Evolutionary conservation across 1,139 yeast genomes (phyloP).

Genomic region (Kodamaea arcana): DNA sequence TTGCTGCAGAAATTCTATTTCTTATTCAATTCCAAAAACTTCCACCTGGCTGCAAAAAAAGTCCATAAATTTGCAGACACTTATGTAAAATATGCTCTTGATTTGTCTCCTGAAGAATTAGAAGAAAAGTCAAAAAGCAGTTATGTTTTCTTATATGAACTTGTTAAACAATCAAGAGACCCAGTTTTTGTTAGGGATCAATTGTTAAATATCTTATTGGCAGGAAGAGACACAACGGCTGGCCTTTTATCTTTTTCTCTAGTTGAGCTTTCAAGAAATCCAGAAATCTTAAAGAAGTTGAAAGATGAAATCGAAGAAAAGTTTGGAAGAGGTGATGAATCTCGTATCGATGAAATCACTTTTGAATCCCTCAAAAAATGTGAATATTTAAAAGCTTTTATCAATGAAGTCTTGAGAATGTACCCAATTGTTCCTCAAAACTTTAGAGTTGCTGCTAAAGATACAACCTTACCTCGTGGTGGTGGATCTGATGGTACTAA

Average conservation of each 20-base stretch:
- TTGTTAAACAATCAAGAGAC: slow-evolving; percentile 42
- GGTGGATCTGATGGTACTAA: slow-evolving; percentile 43
- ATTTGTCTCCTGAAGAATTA: slow-evolving; percentile 27
- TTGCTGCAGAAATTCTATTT: slow-evolving; percentile 27
- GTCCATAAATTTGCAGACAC: slow-evolving; percentile 28
- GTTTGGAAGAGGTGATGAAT: slow-evolving; percentile 35
- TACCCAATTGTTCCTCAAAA: slow-evolving; percentile 57
- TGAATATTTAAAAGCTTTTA: slow-evolving; percentile 42
- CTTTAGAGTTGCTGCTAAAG: slow-evolving; percentile 41
- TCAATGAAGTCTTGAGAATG: slow-evolving; percentile 50
- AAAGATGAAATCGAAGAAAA: slow-evolving; percentile 27
- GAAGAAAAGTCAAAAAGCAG: slow-evolving; percentile 35
- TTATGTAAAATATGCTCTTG: slow-evolving; percentile 28
- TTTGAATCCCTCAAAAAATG: slow-evolving; percentile 50
- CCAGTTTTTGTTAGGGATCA: slow-evolving; percentile 42
- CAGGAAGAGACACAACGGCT: slow-evolving; percentile 49
- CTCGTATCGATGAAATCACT: slow-evolving; percentile 29
- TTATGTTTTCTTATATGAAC: slow-evolving; percentile 42
- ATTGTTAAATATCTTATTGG: slow-evolving; percentile 40
- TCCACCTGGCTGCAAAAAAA: slow-evolving; percentile 19
- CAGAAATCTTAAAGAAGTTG: slow-evolving; percentile 31
- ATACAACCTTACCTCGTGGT: slow-evolving; percentile 50
- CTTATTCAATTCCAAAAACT: slow-evolving; percentile 25
- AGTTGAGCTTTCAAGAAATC: slow-evolving; percentile 40
- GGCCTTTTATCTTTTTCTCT: slow-evolving; percentile 41